Conservation (phyloP, 768 basidiomycete species). For the Lenzites betulinus region DNA sequence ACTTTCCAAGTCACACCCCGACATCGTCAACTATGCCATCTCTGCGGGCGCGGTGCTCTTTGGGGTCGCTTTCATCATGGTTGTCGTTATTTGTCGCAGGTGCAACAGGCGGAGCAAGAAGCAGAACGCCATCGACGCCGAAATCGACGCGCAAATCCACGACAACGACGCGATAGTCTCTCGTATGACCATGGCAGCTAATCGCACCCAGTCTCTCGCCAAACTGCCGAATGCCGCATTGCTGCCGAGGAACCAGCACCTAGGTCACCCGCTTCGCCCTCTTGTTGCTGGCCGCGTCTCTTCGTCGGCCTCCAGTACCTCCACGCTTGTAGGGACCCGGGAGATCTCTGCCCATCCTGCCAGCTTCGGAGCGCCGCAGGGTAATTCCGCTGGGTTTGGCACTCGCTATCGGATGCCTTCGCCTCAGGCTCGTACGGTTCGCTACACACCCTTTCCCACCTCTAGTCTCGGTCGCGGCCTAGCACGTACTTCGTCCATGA, state of each 20-base stretch:
- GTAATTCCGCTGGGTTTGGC: conserved; percentile 1
- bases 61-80: conserved; percentile 10
- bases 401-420: neutral
- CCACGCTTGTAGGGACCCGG: conserved; percentile 1
- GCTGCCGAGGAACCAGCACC: neutral
- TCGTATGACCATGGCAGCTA: conserved; percentile 1
- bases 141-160: conserved; percentile 13
- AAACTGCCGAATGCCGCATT: conserved; percentile 2
- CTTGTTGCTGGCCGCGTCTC: neutral
- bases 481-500: no score
- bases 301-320: neutral
- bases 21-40: conserved; percentile 18
- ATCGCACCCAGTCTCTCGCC: conserved; percentile 7
- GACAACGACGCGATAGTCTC: conserved; percentile 8
- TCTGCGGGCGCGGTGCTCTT: conserved; percentile 16
- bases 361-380: conserved; percentile 1
- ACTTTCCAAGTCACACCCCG: conserved; percentile 14
- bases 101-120: conserved; percentile 12
- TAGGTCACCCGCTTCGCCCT: conserved; percentile 3
- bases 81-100: conserved; percentile 7
- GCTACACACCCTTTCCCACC: neutral
- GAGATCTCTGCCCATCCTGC: neutral
- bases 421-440: neutral
- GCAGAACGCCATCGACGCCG: conserved; percentile 7
- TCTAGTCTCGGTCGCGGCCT: neutral